These are phyloP conservation scores for Anthostomella pinea DNA, from an alignment of 2,329 filamentous ascomycete species.

Conservation along the genomic window DNA sequence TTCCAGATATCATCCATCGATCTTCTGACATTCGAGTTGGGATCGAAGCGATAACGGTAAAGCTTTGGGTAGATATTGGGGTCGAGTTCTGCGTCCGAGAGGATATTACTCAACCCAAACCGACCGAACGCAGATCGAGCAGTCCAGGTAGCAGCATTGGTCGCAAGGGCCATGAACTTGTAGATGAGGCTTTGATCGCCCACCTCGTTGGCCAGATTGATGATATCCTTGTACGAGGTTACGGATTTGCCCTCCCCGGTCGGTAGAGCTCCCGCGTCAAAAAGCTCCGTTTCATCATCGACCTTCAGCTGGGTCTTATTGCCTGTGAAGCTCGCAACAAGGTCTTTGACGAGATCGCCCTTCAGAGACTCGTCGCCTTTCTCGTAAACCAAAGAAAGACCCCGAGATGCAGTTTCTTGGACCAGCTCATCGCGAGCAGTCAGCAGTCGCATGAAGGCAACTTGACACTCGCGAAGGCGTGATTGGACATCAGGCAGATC, in stretches of 20 bases:
- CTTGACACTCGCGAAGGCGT: slow-evolving; percentile 74
- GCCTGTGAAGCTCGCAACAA: slow-evolving; percentile 86
- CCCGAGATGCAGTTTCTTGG: slow-evolving; percentile 90
- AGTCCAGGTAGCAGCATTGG: slow-evolving; percentile 95
- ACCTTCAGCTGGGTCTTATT: slow-evolving; percentile 75
- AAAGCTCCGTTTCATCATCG: slow-evolving; percentile 85
- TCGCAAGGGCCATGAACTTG: slow-evolving; percentile 95
- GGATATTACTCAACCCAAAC: slow-evolving; percentile 87
- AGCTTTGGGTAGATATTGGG: slow-evolving; percentile 95
- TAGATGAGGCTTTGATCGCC: slow-evolving; percentile 96
- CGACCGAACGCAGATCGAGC: slow-evolving; percentile 94
- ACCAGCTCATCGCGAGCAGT: slow-evolving; percentile 89
- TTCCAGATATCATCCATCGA: slow-evolving; percentile 99
- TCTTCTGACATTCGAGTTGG: slow-evolving; percentile 84
- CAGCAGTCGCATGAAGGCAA: slow-evolving; percentile 82
- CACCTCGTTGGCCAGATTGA: slow-evolving; percentile 91
- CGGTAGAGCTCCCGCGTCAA: slow-evolving; percentile 84
- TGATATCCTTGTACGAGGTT: slow-evolving; percentile 96
- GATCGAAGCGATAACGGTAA: slow-evolving; percentile 91
- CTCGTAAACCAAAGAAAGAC: slow-evolving; percentile 89
- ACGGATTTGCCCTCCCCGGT: slow-evolving; percentile 87
- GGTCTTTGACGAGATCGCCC: slow-evolving; percentile 78
- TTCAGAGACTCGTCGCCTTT: slow-evolving; percentile 80
- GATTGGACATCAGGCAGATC: slow-evolving; percentile 71
- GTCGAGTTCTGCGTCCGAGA: slow-evolving; percentile 84